Evolutionary conservation across 2,329 filamentous ascomycete species (phyloP), one percentile per base, ranked within the genome.

Genomic region (Dactylonectria estremocensis): DNA sequence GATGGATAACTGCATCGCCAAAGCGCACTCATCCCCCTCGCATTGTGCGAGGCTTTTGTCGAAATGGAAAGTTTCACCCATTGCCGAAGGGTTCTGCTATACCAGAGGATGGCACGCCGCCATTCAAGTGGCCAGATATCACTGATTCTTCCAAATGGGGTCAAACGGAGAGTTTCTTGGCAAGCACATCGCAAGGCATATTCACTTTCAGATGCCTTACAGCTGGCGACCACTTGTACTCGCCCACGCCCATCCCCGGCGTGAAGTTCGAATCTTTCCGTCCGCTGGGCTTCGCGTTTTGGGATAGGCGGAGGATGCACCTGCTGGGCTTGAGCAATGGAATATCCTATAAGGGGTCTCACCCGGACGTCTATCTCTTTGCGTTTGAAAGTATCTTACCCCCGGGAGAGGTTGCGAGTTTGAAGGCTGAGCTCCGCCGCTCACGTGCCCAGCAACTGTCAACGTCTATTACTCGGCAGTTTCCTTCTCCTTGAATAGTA

Each of bases 201-300:
- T 14, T 11, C 0, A 31, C 24, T 22, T 66, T 68, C 40, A 9
- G 31, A 54, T 16, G 13, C 11, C 11, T 40, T 16, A 40, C 11
- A 14, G 5, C 5, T 13, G 13, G 11, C 37, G 11, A 13, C 6
- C 11, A 9, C 43, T 2, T 14, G 11, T 2, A 28, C 14, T 28
- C 8, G 24, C 46, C 20, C 11, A 63, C 57, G 22, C 70, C 70
- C 3, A 45, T 72, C 4, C 45, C 61, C 6, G 69, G 70, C 8
- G 46, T 66, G 11, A 63, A 66, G 18, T 71, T 74, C 48, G 58
- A 67, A 46, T 69, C 69, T 2, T 74, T 69, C 56, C 69, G 70
- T 9, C 69, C 3, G 10, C 20, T 72, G 1, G 71, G 71, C 9
- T 53, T 75, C 22, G 66, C 69, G 2, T 57, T 72, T 18, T 75